Percentiles rank a stretch among this genome's conserved stretches.
These are phyloP conservation scores for Yarrowia sp. DNA, from an alignment of 805 yeast species.

Conservation along the genomic window DNA sequence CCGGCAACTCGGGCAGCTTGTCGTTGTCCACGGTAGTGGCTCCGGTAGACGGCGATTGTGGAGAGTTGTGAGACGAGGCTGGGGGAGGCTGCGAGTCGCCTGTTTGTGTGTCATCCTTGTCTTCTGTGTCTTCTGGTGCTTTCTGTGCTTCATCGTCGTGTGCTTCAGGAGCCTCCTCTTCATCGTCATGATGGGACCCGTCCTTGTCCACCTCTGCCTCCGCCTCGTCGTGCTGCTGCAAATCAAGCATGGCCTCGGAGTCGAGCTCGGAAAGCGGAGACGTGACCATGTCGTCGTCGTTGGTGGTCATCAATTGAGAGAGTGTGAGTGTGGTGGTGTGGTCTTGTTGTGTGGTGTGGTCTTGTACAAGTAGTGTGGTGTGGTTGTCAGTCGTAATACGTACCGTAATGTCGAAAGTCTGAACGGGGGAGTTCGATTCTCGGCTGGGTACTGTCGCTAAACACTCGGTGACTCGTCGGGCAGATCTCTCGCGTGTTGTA, in stretches of 20 bases:
- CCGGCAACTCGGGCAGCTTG: too few species aligned
- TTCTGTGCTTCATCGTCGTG: neutral
- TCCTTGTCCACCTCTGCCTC: neutral
- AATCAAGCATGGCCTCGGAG: constrained; percentile 37
- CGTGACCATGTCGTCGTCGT: constrained; percentile 40
- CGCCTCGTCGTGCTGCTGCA: constrained; percentile 19
- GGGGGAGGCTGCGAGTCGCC: too few species aligned
- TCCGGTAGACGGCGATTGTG: too few species aligned
- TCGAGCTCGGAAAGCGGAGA: constrained; percentile 39
- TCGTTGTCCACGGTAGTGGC: too few species aligned
- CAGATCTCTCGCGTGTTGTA: neutral
- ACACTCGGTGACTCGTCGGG: too few species aligned
- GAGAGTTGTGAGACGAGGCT: too few species aligned
- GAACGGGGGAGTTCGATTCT: too few species aligned
- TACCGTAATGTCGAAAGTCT: too few species aligned
- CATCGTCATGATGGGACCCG: neutral
- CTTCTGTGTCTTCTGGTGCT: neutral
- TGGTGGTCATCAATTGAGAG: constrained; percentile 27
- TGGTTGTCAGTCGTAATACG: neutral
- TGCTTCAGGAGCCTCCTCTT: neutral
- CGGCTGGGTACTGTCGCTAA: too few species aligned
- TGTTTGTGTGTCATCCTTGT: neutral
- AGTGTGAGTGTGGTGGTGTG: too few species aligned
- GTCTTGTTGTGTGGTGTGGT: neutral
- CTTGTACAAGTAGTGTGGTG: neutral